Base-by-base conservation (phyloP, 768 basidiomycete genomes). In the Dioszegia aurantiaca region DNA sequence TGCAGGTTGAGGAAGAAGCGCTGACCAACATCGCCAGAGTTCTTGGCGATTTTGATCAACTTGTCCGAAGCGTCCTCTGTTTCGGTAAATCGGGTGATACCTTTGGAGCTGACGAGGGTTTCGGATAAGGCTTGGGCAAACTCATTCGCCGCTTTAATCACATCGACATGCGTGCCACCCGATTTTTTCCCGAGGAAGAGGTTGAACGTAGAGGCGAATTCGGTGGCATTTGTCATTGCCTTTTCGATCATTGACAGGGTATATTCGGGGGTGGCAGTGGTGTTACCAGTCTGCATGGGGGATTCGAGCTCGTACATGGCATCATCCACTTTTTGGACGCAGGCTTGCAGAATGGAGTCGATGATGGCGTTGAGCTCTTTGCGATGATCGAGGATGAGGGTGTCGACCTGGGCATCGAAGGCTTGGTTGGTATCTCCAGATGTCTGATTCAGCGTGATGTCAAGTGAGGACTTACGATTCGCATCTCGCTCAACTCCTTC, bases 341-440 rank as follows among this genome's bases (percentile, higher is more conserved):
- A 97, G 3, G 90, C 89, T 74, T 95, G 90, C 21, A 99, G 80
- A 72, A 98, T 97, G 0, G 94, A 98, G 78, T 99, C 94, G 69
- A 99, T 98, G 73, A 99, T 93, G 68, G 90, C 84, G 77, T 99
- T 98, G 64, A 99, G 81, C 78, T 98, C 94, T 82, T 98, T 98
- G 75, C 92, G 85, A 74, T 94, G 88, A 72, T 99, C 95, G 55
- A 99, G 81, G 61, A 99, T 93, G 68, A 99, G 83, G 2, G 86
- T 94, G 75, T 98, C 94, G 68, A 99, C 92, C 76, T 98, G 91
- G n/a, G 90, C 88, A 72, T 90, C 89, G 59, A 89, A 91, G 0
- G 93, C 90, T 64, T 89, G 87, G 67, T 91, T 90, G 24, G 85
- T 83, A 31, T 93, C 79, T 48, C 87, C 87, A 79, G 90, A 88